These are phyloP conservation scores for Solanum dulcamara DNA, from an alignment of 257 asterid genomes.

Conservation along the genomic window DNA sequence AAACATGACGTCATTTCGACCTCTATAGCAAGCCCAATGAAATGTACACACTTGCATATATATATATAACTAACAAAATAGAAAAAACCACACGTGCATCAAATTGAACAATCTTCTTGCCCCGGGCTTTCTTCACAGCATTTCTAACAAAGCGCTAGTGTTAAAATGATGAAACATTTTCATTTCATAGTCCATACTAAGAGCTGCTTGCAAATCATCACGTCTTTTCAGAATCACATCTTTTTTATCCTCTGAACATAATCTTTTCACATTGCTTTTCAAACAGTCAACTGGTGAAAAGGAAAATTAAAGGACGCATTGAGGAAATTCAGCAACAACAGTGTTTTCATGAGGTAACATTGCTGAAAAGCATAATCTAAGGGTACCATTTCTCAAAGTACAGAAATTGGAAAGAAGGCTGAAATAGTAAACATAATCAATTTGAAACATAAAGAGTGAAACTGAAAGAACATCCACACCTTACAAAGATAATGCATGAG, in stretches of 20 bases:
- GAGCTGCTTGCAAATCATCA: not conserved
- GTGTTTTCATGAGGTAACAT: not conserved
- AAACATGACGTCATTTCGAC: not conserved
- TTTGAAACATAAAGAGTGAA: not conserved
- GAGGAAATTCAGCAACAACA: not conserved
- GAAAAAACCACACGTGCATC: not conserved
- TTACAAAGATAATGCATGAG: slow-evolving; percentile 99
- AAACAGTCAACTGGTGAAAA: not conserved
- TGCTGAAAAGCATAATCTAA: not conserved
- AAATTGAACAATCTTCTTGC: not conserved
- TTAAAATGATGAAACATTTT: not conserved
- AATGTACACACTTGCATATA: not conserved
- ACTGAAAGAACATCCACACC: slow-evolving; percentile 36
- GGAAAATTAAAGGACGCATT: not conserved
- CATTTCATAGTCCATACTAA: not conserved
- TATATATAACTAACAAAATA: not conserved
- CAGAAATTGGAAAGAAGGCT: not conserved
- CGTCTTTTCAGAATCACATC: not conserved
- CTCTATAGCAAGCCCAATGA: not conserved
- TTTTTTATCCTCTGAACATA: not conserved
- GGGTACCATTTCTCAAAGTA: not conserved
- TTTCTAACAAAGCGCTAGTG: not conserved
- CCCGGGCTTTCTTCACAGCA: not conserved
- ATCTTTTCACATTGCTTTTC: not conserved
- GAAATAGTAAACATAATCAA: not conserved